These are phyloP conservation scores for Begonia loranthoides DNA, from an alignment of 306 rosid genomes.

Conservation along the genomic window DNA sequence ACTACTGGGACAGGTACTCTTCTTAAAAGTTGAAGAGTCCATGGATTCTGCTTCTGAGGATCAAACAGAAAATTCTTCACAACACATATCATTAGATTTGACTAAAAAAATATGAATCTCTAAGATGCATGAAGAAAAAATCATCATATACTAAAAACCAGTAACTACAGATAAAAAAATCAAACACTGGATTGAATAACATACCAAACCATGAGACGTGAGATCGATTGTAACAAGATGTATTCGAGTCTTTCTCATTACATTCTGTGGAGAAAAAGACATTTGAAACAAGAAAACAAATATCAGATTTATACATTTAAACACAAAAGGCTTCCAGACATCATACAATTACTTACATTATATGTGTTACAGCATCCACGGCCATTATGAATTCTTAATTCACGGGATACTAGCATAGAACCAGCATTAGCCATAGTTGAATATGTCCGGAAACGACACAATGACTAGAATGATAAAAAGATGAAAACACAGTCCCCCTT, in stretches of 20 bases:
- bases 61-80: slow-evolving; percentile 16
- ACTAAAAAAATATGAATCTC: neutral
- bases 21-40: slow-evolving; percentile 43
- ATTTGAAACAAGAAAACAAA: neutral
- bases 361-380: neutral
- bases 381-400: neutral
- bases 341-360: no score
- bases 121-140: neutral
- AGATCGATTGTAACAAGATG: slow-evolving; percentile 44
- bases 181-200: neutral
- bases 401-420: neutral
- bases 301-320: neutral
- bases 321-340: no score
- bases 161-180: neutral
- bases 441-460: neutral
- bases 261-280: slow-evolving; percentile 1
- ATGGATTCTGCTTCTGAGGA: slow-evolving; percentile 45
- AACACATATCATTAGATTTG: no score
- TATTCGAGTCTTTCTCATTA: slow-evolving; percentile 33
- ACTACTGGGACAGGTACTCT: slow-evolving; percentile 31
- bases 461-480: no score
- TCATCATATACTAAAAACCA: no score
- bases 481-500: no score
- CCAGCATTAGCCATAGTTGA: neutral
- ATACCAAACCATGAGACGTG: slow-evolving; percentile 54